Evolutionary conservation across 139 green algal species (phyloP).

Genomic region (Tetradesmus lagerheimii): DNA sequence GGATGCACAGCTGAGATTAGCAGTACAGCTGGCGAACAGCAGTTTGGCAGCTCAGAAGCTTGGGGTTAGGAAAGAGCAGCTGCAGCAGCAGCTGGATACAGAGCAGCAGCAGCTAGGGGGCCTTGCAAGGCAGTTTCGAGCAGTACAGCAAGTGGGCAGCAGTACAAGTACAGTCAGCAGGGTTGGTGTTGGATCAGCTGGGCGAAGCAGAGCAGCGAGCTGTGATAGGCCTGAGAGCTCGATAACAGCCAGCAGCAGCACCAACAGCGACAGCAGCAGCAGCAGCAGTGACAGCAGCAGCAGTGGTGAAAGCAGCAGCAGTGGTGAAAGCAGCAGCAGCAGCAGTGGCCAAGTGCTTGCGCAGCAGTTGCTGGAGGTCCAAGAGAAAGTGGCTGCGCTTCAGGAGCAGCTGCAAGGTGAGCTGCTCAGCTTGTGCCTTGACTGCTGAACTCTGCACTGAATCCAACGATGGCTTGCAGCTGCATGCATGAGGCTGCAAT

Average conservation of each 20-base stretch:
- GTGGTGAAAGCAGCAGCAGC: conserved; percentile 15
- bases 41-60: conserved; percentile 3
- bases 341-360: neutral
- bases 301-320: neutral
- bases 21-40: conserved; percentile 28
- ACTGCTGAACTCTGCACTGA: too few relatives aligned
- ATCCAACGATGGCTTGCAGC: neutral
- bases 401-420: conserved; percentile 23
- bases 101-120: conserved; percentile 26
- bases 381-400: neutral
- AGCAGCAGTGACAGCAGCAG: neutral
- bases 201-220: neutral
- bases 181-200: neutral
- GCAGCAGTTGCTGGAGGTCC: neutral
- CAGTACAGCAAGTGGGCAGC: neutral
- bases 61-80: neutral
- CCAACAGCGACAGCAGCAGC: neutral
- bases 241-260: neutral
- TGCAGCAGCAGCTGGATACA: neutral
- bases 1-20: conserved; percentile 45
- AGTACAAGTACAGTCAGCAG: neutral
- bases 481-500: neutral
- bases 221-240: neutral
- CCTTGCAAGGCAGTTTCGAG: neutral
- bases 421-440: neutral